Conservation (phyloP, 768 basidiomycete species). For the Roridomyces roridus region DNA sequence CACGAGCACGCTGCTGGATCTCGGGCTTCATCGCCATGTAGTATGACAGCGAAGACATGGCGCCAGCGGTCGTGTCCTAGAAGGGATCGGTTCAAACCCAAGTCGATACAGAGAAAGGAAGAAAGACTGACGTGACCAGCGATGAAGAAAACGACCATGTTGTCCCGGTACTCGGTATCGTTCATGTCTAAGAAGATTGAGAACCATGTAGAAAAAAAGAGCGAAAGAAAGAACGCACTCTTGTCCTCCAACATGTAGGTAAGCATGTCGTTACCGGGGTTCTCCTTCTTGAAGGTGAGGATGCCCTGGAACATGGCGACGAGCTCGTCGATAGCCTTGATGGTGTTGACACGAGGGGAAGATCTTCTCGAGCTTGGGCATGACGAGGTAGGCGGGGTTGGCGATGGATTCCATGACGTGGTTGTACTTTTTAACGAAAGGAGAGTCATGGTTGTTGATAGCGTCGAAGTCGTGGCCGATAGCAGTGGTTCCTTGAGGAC, state of each 20-base stretch:
- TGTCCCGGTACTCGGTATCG: constrained; percentile 36
- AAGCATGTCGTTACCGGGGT: constrained; percentile 41
- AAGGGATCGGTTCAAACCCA: not conserved
- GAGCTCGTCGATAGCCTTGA: constrained; percentile 37
- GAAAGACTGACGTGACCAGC: constrained; percentile 42
- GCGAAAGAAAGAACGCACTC: too few species aligned
- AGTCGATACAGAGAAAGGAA: not conserved
- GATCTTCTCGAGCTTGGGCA: constrained; percentile 36
- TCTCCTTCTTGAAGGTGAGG: constrained; percentile 33
- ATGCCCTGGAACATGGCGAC: constrained; percentile 33
- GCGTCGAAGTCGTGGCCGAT: constrained; percentile 45
- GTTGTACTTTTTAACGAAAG: constrained; percentile 44
- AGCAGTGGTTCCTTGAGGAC: constrained; percentile 25
- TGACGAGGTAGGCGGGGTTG: constrained; percentile 38
- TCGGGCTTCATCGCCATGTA: constrained; percentile 43
- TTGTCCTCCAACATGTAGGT: constrained; percentile 41
- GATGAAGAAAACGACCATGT: constrained; percentile 45
- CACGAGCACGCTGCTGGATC: constrained; percentile 40
- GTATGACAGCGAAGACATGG: constrained; percentile 42
- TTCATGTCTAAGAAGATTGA: too few species aligned
- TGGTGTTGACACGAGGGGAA: constrained; percentile 36
- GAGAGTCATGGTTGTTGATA: constrained; percentile 32
- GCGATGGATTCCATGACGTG: constrained; percentile 42
- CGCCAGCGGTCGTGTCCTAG: constrained; percentile 46
- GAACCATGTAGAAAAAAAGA: too few species aligned